These are phyloP conservation scores for Wickerhamomyces canadensis DNA, from an alignment of 805 yeast species.

Conservation along the genomic window DNA sequence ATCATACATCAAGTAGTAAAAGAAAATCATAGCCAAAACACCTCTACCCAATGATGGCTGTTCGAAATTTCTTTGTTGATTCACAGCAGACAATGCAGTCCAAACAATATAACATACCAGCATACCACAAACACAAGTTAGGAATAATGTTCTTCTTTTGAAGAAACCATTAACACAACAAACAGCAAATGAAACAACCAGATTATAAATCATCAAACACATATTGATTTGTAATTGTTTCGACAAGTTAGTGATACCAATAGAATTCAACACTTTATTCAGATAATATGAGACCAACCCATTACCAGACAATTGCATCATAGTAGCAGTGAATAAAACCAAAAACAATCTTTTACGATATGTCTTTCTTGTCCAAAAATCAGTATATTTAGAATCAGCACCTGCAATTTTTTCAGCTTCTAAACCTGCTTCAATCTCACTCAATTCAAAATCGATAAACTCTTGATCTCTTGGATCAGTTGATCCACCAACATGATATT, in stretches of 20 bases:
- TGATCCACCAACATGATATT: conserved; percentile 32
- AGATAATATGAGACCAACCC: conserved; percentile 47
- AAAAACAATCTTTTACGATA: conserved; percentile 37
- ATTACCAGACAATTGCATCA: conserved; percentile 45
- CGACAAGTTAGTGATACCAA: conserved; percentile 43
- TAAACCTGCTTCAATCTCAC: conserved; percentile 33
- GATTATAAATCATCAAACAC: conserved; percentile 41
- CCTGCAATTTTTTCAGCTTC: conserved; percentile 34
- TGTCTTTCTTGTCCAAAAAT: conserved; percentile 28
- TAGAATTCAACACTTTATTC: conserved; percentile 42
- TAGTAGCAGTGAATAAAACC: conserved; percentile 26
- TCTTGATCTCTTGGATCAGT: conserved; percentile 15
- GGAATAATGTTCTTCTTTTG: conserved; percentile 33
- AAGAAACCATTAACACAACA: conserved; percentile 20
- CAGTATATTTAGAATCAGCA: conserved; percentile 28
- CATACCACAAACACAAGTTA: conserved; percentile 32
- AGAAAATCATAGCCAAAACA: conserved; percentile 45
- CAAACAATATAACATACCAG: conserved; percentile 31
- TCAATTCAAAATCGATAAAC: conserved; percentile 32
- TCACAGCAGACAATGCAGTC: conserved; percentile 41
- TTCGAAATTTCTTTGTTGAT: conserved; percentile 33
- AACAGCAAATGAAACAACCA: conserved; percentile 24
- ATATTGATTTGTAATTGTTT: conserved; percentile 44
- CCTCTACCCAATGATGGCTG: conserved; percentile 37
- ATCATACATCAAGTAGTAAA: conserved; percentile 36